Percentiles rank a stretch among this genome's conserved stretches.
Conservation (phyloP, 805 yeast genomes). For the Lachancea waltii region DNA sequence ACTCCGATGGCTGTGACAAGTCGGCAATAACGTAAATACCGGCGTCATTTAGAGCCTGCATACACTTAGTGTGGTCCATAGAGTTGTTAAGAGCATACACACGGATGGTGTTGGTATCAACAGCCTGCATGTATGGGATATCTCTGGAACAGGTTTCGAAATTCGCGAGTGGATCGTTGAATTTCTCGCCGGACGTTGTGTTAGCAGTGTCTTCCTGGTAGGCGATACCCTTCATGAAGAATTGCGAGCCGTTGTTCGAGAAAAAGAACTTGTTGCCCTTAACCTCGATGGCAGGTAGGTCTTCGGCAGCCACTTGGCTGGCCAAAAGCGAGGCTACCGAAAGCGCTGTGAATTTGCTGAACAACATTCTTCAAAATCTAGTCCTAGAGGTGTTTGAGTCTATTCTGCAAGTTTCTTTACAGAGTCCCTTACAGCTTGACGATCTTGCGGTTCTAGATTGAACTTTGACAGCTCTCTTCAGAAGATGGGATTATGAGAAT, state of each 20-base stretch:
- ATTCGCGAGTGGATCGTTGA: constrained; percentile 69
- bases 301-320: constrained; percentile 34
- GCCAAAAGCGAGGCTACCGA: constrained; percentile 28
- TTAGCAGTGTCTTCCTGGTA: constrained; percentile 65
- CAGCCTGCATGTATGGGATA: constrained; percentile 57
- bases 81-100: constrained; percentile 68
- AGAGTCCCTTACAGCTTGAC: background rate
- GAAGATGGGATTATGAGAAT: background rate
- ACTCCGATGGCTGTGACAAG: constrained; percentile 57
- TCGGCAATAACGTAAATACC: constrained; percentile 80
- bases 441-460: background rate
- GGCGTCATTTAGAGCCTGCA: constrained; percentile 59
- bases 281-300: constrained; percentile 60
- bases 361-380: constrained; percentile 25
- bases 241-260: constrained; percentile 73
- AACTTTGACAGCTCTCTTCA: background rate
- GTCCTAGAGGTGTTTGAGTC: background rate
- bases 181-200: constrained; percentile 38
- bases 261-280: constrained; percentile 74
- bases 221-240: constrained; percentile 71
- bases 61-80: constrained; percentile 61
- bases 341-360: constrained; percentile 33
- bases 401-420: background rate
- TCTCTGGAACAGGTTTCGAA: constrained; percentile 58
- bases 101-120: constrained; percentile 65